Evolutionary conservation across 352 stramenopile species (phyloP), one percentile per base, ranked within the genome.

Genomic region (Blastocystis sp.): DNA sequence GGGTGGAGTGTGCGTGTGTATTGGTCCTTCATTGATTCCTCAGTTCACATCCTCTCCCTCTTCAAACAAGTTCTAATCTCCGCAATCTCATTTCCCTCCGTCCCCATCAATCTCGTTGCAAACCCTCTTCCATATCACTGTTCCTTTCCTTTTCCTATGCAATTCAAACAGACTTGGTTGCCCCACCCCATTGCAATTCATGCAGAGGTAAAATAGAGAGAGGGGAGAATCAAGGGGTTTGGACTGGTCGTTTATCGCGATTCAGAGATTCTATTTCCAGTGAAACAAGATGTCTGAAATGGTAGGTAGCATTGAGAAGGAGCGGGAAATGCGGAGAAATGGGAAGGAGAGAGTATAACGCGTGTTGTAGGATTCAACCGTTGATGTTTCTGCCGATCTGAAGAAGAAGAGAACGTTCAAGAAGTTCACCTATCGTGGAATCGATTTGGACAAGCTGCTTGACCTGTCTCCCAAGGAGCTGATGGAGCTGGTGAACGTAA

Each of bases 381-480:
- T 57, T 40, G 85, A 87, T 32, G 9, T 88, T 27, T 71, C 32
- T 42, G 34, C 64, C 16, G 87, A 88, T 44, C 56, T 88, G 72
- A 61, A 88, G 86, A 96, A 95, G 89, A 98, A 99, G 93, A 95
- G 96, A 88, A 94, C 95, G 87, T 99, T 99, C 94, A 97, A 97
- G 90, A 99, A 99, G 92, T 99, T 99, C 89, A 98, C 94, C 87
- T 99, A 96, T 93, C 94, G 96, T 88, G 96, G 96, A 87, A 94
- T 99, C 86, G 96, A 99, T 90, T 91, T 99, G 36, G 96, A 99
- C 89, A 97, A 97, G 91, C 92, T 99, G 49, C 91, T 99, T 38
- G 95, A 99, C 92, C 16, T 87, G 69, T 97, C 95, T 91, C 95
- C 97, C 89, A 95, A 98, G 90, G 96, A 99, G 89, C 93, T 99